Conservation (phyloP, 495 filamentous ascomycete species). For the Aspergillus panamensis region DNA sequence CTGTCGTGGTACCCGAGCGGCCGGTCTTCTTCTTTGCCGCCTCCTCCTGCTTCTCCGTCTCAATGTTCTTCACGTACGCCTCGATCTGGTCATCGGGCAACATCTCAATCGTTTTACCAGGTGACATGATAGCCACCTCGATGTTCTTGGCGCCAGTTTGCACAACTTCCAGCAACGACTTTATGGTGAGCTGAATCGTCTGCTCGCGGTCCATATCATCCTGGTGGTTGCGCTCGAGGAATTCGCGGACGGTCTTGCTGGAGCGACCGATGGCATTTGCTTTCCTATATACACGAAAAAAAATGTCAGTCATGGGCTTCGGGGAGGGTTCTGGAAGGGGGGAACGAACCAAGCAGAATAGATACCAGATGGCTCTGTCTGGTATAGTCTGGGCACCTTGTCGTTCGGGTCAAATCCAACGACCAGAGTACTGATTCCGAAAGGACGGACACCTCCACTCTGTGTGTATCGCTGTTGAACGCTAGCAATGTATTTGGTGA, state of each 20-base stretch:
- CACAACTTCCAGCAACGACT: conserved; percentile 95
- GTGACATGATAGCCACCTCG: conserved; percentile 97
- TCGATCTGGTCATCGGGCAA: conserved; percentile 93
- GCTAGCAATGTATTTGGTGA: conserved; percentile 95
- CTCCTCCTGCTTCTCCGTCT: conserved; percentile 98
- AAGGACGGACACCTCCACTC: conserved; percentile 93
- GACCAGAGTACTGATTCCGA: conserved; percentile 95
- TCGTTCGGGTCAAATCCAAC: conserved; percentile 95
- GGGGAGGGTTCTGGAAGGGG: not conserved
- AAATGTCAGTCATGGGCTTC: conserved; percentile 4
- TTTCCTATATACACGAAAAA: conserved; percentile 63
- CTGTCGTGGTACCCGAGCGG: conserved; percentile 69
- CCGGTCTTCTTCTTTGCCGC: conserved; percentile 93
- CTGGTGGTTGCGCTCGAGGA: conserved; percentile 97
- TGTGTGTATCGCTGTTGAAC: conserved; percentile 99
- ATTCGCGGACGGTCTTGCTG: conserved; percentile 97
- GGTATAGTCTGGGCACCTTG: conserved; percentile 81
- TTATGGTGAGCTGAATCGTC: conserved; percentile 96
- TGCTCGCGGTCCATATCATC: conserved; percentile 92
- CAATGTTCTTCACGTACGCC: conserved; percentile 94
- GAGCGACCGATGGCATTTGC: conserved; percentile 97
- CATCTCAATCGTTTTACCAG: conserved; percentile 91
- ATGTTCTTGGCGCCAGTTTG: conserved; percentile 99
- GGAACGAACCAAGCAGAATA: conserved; percentile 87
- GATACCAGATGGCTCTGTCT: conserved; percentile 97